Evolutionary conservation across 176 grass and related monocot genomes (phyloP), one percentile per base, ranked within the genome.

Genomic region (Musa itinerans): DNA sequence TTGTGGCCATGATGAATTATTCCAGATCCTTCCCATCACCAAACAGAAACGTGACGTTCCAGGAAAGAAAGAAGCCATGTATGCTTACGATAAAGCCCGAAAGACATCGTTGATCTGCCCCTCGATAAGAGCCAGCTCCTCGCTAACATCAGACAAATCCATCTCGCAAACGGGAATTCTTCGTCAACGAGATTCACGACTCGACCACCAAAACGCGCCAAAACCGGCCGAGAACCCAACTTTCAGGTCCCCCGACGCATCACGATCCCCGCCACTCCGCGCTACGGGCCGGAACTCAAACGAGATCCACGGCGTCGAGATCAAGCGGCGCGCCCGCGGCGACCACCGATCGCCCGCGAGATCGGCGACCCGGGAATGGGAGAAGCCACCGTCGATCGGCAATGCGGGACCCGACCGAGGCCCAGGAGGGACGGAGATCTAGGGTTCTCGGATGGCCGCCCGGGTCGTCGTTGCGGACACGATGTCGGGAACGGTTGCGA

Each of bases 91-190:
- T 76, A 96, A 88, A 83, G 85, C 79, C 52, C 89, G 93, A 65
- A 96, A 86, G 82, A 96, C 88, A 59, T 96, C 89, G 67, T 73
- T 78, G 79, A 92, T 90, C 87, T 92, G 87, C 0, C 93, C 93
- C 58, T 96, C 87, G 85, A 92, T 92, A 87, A 86, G 81, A 76
- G 89, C 87, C 78, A 96, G 85, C 79, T 86, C 93, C 87, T 88
- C 89, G 75, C 88, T 96, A 61, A 96, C 75, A 81, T 77, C 86
- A 22, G 85, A 88, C 87, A 96, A 90, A 89, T 96, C 89, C 92
- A 96, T 96, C 75, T 80, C 72, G 64, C 11, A 9, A 65, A 67
- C 12, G 34, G 3, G 34, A 43, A 43, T 43, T 14, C 9, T 11
- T 11, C 64, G 5, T 23, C 10, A 11, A 13, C 15, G 25, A 26